Evolutionary conservation across 371 early-diverging fungal species (phyloP), one percentile per base, ranked within the genome.

Genomic region (Haplosporangium sp.): DNA sequence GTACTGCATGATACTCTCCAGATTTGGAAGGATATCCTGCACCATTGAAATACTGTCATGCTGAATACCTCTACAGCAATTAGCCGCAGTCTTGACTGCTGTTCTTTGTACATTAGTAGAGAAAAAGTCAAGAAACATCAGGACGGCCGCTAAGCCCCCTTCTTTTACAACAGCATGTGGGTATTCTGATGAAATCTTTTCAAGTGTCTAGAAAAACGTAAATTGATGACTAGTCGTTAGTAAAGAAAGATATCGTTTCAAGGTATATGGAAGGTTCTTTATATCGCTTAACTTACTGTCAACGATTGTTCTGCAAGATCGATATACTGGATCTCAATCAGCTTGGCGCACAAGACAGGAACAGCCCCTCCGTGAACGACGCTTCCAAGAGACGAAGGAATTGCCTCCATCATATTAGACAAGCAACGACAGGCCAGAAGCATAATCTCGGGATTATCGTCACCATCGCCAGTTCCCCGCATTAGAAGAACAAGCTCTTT

Each of bases 111-210:
- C 94, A 70, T 92, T 92, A 8, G 94, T 87, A 38, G 93, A 87
- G 72, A 96, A 97, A 75, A 97, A 97, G 69, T 97, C 98, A 19
- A 97, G 84, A 66, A 91, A 97, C 88, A 91, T 91, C n/a, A 97
- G 84, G 1, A 89, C 87, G 0, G 96, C 95, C 0, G 88, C 72
- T 48, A 97, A 74, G 8, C 96, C 97, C 27, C 92, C 94, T 48
- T 92, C 94, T 34, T 90, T 88, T 13, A 95, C 86, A 13, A 98
- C 90, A 3, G 92, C 88, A 27, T 86, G 85, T 0, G 95, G 92
- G 45, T 92, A 89, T 45, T 95, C 95, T 3, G 84, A 83, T 3
- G 93, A 87, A 2, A 96, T 87, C 72, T 92, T 93, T 64, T 93
- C 93, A 19, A 97, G 82, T 6, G 92, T 91, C 88, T 90, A 70